A percentile compares a stretch with the other conserved stretches of the same genome.
These are phyloP conservation scores for Leavenworthia alabamica DNA, from an alignment of 345 rosid genomes.

Conservation along the genomic window DNA sequence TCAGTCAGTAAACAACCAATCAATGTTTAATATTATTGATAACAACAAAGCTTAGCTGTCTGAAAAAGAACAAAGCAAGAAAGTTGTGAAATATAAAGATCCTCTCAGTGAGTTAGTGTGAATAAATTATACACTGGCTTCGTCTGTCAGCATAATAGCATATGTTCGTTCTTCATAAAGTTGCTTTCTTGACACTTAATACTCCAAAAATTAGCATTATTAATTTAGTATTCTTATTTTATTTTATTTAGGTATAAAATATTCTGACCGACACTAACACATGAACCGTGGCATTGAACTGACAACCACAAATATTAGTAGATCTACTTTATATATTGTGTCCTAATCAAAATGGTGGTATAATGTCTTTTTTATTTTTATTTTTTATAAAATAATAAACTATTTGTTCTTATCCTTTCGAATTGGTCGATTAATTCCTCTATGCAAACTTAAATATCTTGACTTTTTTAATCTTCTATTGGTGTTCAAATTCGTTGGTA, in stretches of 20 bases:
- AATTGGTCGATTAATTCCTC: neutral
- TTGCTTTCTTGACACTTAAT: conserved; percentile 11
- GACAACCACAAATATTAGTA: conserved; percentile 7
- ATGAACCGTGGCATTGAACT: conserved; percentile 24
- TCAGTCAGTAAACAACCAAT: neutral
- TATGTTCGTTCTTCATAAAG: conserved; percentile 29
- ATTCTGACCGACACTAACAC: conserved; percentile 26
- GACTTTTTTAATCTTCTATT: neutral
- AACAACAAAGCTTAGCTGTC: conserved; percentile 21
- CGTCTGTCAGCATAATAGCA: conserved; percentile 22
- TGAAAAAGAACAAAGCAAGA: conserved; percentile 18
- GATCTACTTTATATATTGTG: conserved; percentile 10
- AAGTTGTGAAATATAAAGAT: conserved; percentile 1
- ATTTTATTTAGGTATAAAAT: neutral
- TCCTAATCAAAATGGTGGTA: conserved; percentile 23
- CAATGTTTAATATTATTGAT: neutral
- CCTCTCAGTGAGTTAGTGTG: neutral
- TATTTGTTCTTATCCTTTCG: conserved; percentile 18
- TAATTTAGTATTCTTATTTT: neutral
- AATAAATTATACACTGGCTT: conserved; percentile 19
- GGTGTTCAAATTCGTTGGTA: too few species aligned
- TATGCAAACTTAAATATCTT: conserved; percentile 3
- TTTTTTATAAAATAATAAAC: neutral
- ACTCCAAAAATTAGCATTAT: conserved; percentile 1
- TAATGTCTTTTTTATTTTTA: too few species aligned